These are phyloP conservation scores for Juncus inflexus DNA, from an alignment of 176 grass and related monocot species.

Conservation along the genomic window DNA sequence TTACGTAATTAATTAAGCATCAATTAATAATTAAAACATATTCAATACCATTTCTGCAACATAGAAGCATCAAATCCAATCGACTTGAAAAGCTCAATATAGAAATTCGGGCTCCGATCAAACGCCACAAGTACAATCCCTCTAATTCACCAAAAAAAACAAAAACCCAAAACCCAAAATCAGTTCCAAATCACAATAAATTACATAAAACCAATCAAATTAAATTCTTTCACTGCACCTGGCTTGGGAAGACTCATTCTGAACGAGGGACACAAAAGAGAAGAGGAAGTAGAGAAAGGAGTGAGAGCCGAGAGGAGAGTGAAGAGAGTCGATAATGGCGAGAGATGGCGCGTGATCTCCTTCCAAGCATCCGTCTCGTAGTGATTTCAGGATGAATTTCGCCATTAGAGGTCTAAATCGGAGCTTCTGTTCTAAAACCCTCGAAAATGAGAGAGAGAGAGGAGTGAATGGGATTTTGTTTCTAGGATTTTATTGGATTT, in stretches of 20 bases:
- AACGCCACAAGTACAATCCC: constrained; percentile 65
- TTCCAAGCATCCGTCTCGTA: constrained; percentile 18
- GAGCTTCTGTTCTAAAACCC: too few species aligned
- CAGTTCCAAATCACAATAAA: neutral
- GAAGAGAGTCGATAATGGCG: constrained; percentile 5
- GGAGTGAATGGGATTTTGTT: too few species aligned
- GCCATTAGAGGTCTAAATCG: neutral
- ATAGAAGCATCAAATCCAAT: constrained; percentile 42
- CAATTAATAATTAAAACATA: neutral
- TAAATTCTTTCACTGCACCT: neutral
- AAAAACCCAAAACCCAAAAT: too few species aligned
- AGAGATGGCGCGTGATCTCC: constrained; percentile 25
- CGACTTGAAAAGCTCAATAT: constrained; percentile 39
- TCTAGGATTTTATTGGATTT: too few species aligned
- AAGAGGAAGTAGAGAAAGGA: constrained; percentile 5
- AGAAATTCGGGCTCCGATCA: constrained; percentile 54
- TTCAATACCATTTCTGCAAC: constrained; percentile 43
- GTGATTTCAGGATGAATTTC: constrained; percentile 7
- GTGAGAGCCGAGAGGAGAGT: constrained; percentile 1
- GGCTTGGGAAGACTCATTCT: neutral
- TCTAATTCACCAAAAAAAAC: constrained; percentile 28
- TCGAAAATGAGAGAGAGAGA: too few species aligned
- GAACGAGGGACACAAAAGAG: constrained; percentile 10
- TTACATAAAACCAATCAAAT: neutral
- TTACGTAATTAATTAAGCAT: neutral